phyloP scores from a whole-genome alignment of 2,329 filamentous ascomycete genomes.

The Cladosporium sp. region DNA sequence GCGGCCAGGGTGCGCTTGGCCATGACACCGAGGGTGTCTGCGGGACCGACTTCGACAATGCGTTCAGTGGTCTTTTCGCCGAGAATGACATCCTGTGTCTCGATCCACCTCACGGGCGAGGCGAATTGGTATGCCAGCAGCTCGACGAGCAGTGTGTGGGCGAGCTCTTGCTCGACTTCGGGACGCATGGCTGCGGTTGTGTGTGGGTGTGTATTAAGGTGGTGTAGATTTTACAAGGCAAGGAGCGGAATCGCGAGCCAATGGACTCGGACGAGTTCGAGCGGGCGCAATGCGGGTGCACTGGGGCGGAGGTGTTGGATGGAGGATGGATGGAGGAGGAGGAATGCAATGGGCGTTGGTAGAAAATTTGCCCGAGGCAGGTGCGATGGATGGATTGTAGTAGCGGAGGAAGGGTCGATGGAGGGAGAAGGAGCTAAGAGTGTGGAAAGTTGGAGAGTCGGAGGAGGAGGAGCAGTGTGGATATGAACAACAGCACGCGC shows the following conservation, averaged over 20 bases:
- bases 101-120: conserved; percentile 98
- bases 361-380: conserved; percentile 18
- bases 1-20: conserved; percentile 91
- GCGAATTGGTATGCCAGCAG: conserved; percentile 99
- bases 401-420: conserved; percentile 3
- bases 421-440: conserved; percentile 6
- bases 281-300: conserved; percentile 4
- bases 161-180: conserved; percentile 98
- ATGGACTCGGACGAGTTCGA: neutral
- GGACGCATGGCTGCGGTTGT: conserved; percentile 70
- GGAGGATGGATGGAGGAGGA: conserved; percentile 23
- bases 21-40: conserved; percentile 96
- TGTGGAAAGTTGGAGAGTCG: neutral
- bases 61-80: conserved; percentile 94
- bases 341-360: conserved; percentile 19
- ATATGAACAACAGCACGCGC: conserved; percentile 1
- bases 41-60: conserved; percentile 95
- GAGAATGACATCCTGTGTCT: conserved; percentile 99
- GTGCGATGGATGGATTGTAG: conserved; percentile 12
- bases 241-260: conserved; percentile 25
- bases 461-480: conserved; percentile 9
- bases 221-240: conserved; percentile 22
- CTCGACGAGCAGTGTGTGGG: conserved; percentile 97
- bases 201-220: conserved; percentile 26
- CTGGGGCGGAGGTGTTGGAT: conserved; percentile 1